Percentiles rank a stretch among this genome's conserved stretches.
These are phyloP conservation scores for Agaricus sinodeliciosus DNA, from an alignment of 768 basidiomycete species.

Conservation along the genomic window DNA sequence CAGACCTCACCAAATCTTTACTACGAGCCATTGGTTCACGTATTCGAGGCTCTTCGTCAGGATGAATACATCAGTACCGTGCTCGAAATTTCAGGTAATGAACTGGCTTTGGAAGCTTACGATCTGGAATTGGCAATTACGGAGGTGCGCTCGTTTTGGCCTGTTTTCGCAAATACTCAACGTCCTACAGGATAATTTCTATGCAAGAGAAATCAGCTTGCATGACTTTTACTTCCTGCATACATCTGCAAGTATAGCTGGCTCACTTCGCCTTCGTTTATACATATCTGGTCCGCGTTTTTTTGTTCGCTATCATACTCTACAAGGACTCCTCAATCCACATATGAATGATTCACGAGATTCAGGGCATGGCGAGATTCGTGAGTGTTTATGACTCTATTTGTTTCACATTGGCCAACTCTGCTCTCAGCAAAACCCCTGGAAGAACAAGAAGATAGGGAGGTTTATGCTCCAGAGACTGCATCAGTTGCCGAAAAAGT, in stretches of 20 bases:
- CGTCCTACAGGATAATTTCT: slow-evolving; percentile 53
- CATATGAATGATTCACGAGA: slow-evolving; percentile 4
- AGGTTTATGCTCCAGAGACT: not conserved
- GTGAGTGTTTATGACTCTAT: not conserved
- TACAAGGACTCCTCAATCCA: slow-evolving; percentile 52
- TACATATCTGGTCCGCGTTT: slow-evolving; percentile 49
- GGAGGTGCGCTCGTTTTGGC: slow-evolving; percentile 41
- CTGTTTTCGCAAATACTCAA: slow-evolving; percentile 3
- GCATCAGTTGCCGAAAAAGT: slow-evolving; percentile 1
- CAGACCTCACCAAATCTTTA: slow-evolving; percentile 63
- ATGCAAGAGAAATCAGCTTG: slow-evolving; percentile 60
- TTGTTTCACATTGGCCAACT: not conserved
- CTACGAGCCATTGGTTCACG: slow-evolving; percentile 64
- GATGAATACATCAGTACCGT: slow-evolving; percentile 46
- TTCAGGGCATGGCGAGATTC: slow-evolving; percentile 9
- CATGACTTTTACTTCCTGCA: slow-evolving; percentile 70
- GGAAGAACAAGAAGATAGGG: slow-evolving; percentile 14
- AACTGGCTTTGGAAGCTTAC: slow-evolving; percentile 65
- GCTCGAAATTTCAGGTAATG: slow-evolving; percentile 45
- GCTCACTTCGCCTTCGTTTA: slow-evolving; percentile 57
- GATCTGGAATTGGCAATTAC: slow-evolving; percentile 58
- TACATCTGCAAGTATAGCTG: slow-evolving; percentile 54
- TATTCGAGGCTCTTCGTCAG: slow-evolving; percentile 68
- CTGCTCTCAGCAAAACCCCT: not conserved
- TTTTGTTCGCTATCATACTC: slow-evolving; percentile 54